These are phyloP conservation scores for Silene conica DNA, from an alignment of 148 eudicot species.

Conservation along the genomic window DNA sequence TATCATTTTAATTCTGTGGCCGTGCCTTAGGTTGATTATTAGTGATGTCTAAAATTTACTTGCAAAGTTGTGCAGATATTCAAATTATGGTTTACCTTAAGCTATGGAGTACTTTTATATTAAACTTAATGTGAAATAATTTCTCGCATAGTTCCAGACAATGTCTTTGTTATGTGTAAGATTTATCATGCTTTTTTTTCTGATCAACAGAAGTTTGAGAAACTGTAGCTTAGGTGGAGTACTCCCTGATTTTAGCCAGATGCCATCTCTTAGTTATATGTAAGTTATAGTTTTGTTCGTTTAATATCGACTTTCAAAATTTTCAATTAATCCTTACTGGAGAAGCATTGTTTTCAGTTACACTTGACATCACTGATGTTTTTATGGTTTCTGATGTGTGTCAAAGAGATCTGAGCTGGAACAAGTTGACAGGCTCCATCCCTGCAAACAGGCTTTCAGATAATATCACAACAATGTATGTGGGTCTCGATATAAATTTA, in stretches of 20 bases:
- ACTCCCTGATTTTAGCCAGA: slow-evolving; percentile 67
- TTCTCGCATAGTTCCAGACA: neutral
- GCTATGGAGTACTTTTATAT: neutral
- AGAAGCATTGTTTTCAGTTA: neutral
- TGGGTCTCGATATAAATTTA: slow-evolving; percentile 10
- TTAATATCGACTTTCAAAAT: neutral
- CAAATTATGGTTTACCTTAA: neutral
- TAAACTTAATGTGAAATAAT: neutral
- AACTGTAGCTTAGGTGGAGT: slow-evolving; percentile 76
- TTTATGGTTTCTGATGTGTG: slow-evolving; percentile 4
- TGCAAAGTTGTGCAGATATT: neutral
- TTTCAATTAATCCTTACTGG: neutral
- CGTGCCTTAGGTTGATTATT: neutral
- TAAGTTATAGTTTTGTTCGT: slow-evolving; percentile 34
- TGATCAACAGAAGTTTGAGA: slow-evolving; percentile 73
- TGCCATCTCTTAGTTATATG: slow-evolving; percentile 62
- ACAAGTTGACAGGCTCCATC: slow-evolving; percentile 65
- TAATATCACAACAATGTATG: slow-evolving; percentile 76
- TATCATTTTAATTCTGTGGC: neutral
- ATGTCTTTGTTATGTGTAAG: neutral
- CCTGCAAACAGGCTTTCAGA: slow-evolving; percentile 56
- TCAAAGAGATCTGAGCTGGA: slow-evolving; percentile 76
- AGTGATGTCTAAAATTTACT: neutral
- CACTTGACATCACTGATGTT: slow-evolving; percentile 4
- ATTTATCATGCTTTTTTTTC: slow-evolving; percentile 12